phyloP scores from a whole-genome alignment of 2,329 filamentous ascomycete species.

The Fusarium virguliforme region DNA sequence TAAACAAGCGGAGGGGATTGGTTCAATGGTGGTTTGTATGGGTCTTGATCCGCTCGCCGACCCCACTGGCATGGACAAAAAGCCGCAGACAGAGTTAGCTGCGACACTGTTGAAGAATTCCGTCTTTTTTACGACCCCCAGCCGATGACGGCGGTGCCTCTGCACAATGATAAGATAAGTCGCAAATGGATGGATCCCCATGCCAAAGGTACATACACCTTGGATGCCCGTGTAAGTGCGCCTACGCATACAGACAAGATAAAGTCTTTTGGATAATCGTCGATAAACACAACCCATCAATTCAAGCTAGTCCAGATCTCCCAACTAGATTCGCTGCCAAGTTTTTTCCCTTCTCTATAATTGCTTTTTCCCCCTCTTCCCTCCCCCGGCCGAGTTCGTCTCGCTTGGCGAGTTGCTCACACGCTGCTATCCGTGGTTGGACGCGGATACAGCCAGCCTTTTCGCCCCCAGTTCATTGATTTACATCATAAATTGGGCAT shows the following conservation, averaged over 20 bases:
- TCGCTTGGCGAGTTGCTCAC: slow-evolving; percentile 29
- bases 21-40: not conserved
- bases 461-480: slow-evolving; percentile 42
- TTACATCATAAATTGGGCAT: slow-evolving; percentile 37
- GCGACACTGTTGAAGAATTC: too few species aligned
- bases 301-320: not conserved
- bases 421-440: slow-evolving; percentile 21
- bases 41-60: too few species aligned
- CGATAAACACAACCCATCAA: slow-evolving; percentile 1
- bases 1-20: not conserved
- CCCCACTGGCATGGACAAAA: too few species aligned
- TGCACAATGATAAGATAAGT: slow-evolving; percentile 2
- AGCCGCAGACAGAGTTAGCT: too few species aligned
- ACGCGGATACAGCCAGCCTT: slow-evolving; percentile 16
- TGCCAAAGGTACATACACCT: not conserved
- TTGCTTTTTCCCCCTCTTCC: slow-evolving; percentile 12
- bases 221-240: not conserved
- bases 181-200: not conserved
- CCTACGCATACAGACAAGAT: slow-evolving; percentile 11
- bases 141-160: slow-evolving; percentile 1
- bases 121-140: not conserved
- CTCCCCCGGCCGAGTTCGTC: slow-evolving; percentile 24
- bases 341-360: not conserved
- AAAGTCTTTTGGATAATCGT: slow-evolving; percentile 2
- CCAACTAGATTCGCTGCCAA: not conserved